Base-by-base conservation (phyloP, 768 basidiomycete genomes). In the Nevesoporus exiguus region DNA sequence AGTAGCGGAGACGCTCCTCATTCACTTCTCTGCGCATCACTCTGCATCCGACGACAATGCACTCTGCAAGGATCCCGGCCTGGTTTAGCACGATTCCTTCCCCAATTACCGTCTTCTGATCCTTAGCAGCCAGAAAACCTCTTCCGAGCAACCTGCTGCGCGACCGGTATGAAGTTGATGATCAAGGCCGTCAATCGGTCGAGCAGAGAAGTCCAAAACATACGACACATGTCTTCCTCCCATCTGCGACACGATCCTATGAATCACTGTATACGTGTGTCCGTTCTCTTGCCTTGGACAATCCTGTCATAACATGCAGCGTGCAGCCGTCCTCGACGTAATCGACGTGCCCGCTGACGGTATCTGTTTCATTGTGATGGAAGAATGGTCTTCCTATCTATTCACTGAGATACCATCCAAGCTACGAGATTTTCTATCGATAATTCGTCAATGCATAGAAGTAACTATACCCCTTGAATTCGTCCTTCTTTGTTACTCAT, bases 201-300 rank as follows among this genome's bases (percentile, higher is more conserved):
- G 47, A 88, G 86, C 60, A 80, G 81, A 29, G 88, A 90, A 67
- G 78, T 80, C 60, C 77, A 80, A 46, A 74, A 82, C 47, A 78
- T 86, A 24, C 80, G 77, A 34, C 68, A 75, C 52, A 71, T 90
- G 17, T 83, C 81, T 14, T 76, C 76, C 17, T 74, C 80, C 41
- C 73, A 77, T 14, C 65, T 84, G 57, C 73, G 78, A 56, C 65
- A 75, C 43, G 76, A 89, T 63, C 80, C 83, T 46, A 82, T 79
- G 81, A 90, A 90, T 64, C 88, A 87, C 60, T 84, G 81, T 47
- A 88, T 90, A 67, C 88, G 88, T 90, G 52, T 64, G 85, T 77
- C 39, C 52, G 31, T 47, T 37, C 42, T 29, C 30, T 50, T 34
- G 45, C 52, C n/a, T 24, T 19, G 7, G 41, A 9, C 29, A 31